Evolutionary conservation across 192 early-diverging fungal species (phyloP).

Genomic region (Coemansia javaensis): DNA sequence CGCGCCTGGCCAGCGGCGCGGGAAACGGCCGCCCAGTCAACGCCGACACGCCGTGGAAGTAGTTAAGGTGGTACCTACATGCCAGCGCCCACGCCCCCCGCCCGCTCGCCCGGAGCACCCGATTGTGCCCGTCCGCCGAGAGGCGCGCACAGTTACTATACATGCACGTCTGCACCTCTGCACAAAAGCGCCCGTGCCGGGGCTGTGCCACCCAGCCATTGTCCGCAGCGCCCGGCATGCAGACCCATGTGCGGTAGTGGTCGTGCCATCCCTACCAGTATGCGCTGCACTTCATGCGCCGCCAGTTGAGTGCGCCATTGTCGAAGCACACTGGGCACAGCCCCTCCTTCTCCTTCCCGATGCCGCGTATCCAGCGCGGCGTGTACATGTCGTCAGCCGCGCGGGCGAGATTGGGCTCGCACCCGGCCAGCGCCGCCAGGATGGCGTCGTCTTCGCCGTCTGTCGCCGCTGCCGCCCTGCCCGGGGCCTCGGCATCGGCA

Average conservation of each 20-base stretch:
- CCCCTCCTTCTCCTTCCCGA: constrained; percentile 47
- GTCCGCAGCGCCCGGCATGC: not conserved
- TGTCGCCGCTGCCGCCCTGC: not conserved
- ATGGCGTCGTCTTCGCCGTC: not conserved
- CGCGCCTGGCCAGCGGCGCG: constrained; percentile 22
- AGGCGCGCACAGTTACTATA: constrained; percentile 9
- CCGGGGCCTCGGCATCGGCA: not conserved
- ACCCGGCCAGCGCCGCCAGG: constrained; percentile 1
- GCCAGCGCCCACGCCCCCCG: too few relatives aligned
- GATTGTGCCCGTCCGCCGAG: not conserved
- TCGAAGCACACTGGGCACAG: constrained; percentile 47
- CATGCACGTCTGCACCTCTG: constrained; percentile 5
- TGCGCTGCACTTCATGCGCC: constrained; percentile 52
- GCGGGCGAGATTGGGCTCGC: constrained; percentile 36
- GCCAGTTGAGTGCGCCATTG: constrained; percentile 31
- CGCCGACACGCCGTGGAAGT: constrained; percentile 50
- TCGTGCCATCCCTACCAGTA: constrained; percentile 45
- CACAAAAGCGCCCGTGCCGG: too few relatives aligned
- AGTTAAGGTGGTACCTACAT: constrained; percentile 54
- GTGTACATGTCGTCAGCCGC: constrained; percentile 47
- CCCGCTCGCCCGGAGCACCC: too few relatives aligned
- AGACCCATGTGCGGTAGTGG: too few relatives aligned
- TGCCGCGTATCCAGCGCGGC: constrained; percentile 50
- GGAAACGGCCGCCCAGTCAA: constrained; percentile 45
- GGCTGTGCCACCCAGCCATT: too few relatives aligned